Conservation (phyloP, 2,329 filamentous ascomycete species). For the Colletotrichum ledebouriae region DNA sequence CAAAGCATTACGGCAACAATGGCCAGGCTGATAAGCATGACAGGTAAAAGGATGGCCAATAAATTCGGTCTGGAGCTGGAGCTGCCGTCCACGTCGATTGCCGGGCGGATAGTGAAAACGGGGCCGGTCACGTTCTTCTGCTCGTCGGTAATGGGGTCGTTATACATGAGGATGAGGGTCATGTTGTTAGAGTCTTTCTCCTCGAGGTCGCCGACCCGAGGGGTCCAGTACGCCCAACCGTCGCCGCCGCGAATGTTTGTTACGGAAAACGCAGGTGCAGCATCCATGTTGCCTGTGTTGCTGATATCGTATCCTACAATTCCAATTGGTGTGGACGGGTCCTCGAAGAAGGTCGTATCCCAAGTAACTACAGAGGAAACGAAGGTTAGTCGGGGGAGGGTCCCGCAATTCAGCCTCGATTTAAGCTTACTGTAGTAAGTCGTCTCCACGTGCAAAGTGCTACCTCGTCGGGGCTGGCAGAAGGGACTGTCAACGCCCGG, state of each 20-base stretch:
- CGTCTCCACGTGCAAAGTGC: conserved; percentile 47
- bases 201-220: conserved; percentile 46
- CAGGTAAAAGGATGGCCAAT: conserved; percentile 47
- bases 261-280: conserved; percentile 42
- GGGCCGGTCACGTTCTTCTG: conserved; percentile 45
- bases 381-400: conserved; percentile 12
- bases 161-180: conserved; percentile 45
- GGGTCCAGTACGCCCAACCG: conserved; percentile 49
- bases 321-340: conserved; percentile 41
- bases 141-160: conserved; percentile 41
- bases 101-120: conserved; percentile 43
- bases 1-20: conserved; percentile 45
- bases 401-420: conserved; percentile 3
- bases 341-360: conserved; percentile 47
- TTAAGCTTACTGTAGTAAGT: conserved; percentile 52
- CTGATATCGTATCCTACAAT: conserved; percentile 43
- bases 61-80: conserved; percentile 37
- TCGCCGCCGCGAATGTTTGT: conserved; percentile 43
- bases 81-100: conserved; percentile 6
- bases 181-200: conserved; percentile 35
- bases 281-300: conserved; percentile 34
- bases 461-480: conserved; percentile 50
- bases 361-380: conserved; percentile 49
- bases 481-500: conserved; percentile 49
- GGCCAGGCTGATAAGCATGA: conserved; percentile 47